Base-by-base conservation (phyloP, 768 basidiomycete genomes). In the Tricholoma furcatifolium region DNA sequence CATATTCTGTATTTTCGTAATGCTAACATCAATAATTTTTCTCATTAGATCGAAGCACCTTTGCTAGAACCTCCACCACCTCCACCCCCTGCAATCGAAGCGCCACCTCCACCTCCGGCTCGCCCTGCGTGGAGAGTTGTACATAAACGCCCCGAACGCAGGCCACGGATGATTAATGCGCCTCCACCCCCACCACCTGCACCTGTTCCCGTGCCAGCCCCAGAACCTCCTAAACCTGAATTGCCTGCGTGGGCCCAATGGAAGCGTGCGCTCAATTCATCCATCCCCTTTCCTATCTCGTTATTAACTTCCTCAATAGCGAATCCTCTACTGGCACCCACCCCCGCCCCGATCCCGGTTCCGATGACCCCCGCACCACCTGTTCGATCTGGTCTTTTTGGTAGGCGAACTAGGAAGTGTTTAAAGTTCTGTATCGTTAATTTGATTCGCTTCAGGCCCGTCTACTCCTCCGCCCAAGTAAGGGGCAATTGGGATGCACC, bases 211-310 rank as follows among this genome's bases (percentile, higher is more conserved):
- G 74, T 74, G 0, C 72, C 77, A 0, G 65, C 62, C 0, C 71
- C 76, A 1, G 75, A 75, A 10, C 76, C 77, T 0, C 73, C 80
- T 0, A 78, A 80, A 60, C 76, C 79, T 0, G 77, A 79, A 32
- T 17, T 82, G 24, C 88, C 88, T n/a, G 81, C 90, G 1, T 92
- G 90, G 90, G 82, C 89, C 0, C 88, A 91, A 60, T 92, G 89
- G 90, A 77, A 84, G 74, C 90, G 89, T 92, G 65, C 48, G 82
- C 76, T 6, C 10, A 21, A 14, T 43, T 43, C 32, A 34, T 4
- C 46, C 35, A 41, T 36, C 49, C 18, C 15, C 4, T n/a, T 43
- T 12, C 9, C n/a, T 55, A 14, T 9, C 36, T 53, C n/a, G n/a
- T 30, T 40, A 11, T 10, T 42, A 11, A 23, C 36, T 6, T 32